These are phyloP conservation scores for Phytophthora pluvialis DNA, from an alignment of 352 stramenopile genomes.

Conservation along the genomic window DNA sequence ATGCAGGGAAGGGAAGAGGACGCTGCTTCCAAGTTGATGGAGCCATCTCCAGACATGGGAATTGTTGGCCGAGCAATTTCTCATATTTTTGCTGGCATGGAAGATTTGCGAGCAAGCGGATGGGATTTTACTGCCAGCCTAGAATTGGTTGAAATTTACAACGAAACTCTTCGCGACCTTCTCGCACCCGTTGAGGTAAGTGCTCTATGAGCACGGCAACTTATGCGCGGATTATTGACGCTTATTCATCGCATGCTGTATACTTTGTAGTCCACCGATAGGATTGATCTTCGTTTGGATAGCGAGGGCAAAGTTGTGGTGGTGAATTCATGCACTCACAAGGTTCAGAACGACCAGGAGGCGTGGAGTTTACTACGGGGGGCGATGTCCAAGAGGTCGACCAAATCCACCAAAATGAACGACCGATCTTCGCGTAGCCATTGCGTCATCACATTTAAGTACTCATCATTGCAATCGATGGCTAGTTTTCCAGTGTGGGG, in stretches of 20 bases:
- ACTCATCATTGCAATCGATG: constrained; percentile 3
- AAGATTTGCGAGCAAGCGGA: constrained; percentile 62
- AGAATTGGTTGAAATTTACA: constrained; percentile 98
- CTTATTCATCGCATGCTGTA: not conserved
- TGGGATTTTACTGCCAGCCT: constrained; percentile 79
- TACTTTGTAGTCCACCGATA: constrained; percentile 55
- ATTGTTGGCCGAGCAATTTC: constrained; percentile 83
- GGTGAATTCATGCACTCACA: constrained; percentile 68
- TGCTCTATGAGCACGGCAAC: not conserved
- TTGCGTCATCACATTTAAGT: constrained; percentile 87
- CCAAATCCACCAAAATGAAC: constrained; percentile 88
- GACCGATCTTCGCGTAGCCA: constrained; percentile 85
- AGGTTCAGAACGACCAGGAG: constrained; percentile 59
- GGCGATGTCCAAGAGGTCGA: constrained; percentile 67
- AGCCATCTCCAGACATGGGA: constrained; percentile 66
- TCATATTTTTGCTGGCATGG: constrained; percentile 79
- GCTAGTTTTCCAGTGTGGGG: not conserved
- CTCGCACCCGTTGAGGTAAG: constrained; percentile 70
- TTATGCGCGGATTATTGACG: constrained; percentile 4
- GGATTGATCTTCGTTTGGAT: constrained; percentile 77
- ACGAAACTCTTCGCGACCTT: constrained; percentile 96
- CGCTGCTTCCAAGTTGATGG: constrained; percentile 37
- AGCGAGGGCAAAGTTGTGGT: constrained; percentile 67
- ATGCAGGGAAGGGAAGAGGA: constrained; percentile 80
- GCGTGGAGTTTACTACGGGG: constrained; percentile 73